Percentiles rank a stretch among this genome's conserved stretches.
These are phyloP conservation scores for Phytophthora ohioensis DNA, from an alignment of 352 stramenopile genomes.

Conservation along the genomic window DNA sequence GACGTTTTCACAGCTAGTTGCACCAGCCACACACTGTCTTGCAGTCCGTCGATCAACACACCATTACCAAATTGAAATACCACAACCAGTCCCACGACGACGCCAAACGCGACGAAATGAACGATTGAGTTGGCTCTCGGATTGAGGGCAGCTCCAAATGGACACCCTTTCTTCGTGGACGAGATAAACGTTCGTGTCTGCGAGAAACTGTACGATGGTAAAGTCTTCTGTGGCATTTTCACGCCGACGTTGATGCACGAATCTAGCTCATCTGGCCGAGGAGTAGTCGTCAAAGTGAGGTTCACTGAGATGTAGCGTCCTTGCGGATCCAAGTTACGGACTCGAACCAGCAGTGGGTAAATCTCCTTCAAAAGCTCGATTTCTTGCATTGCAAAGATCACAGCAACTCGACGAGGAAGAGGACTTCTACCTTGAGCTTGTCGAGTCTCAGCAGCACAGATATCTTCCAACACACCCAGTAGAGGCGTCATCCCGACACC, in stretches of 20 bases:
- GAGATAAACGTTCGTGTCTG: not conserved
- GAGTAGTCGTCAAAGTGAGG: constrained; percentile 39
- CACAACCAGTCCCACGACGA: constrained; percentile 18
- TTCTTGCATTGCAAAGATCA: constrained; percentile 56
- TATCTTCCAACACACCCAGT: constrained; percentile 55
- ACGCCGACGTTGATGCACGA: constrained; percentile 4
- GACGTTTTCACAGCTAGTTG: constrained; percentile 14
- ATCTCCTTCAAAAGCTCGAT: constrained; percentile 52
- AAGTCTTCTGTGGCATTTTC: constrained; percentile 9
- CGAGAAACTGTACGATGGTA: constrained; percentile 6
- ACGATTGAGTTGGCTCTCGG: constrained; percentile 2
- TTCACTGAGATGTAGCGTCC: constrained; percentile 27
- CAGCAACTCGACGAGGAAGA: constrained; percentile 35
- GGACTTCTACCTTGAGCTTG: constrained; percentile 12
- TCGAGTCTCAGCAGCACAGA: constrained; percentile 27
- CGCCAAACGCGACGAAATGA: constrained; percentile 22
- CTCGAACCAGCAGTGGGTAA: constrained; percentile 35
- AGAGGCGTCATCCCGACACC: constrained; percentile 59
- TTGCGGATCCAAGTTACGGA: constrained; percentile 41
- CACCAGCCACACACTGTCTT: constrained; percentile 25
- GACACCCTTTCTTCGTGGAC: constrained; percentile 2
- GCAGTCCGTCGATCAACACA: constrained; percentile 15
- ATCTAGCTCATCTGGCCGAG: constrained; percentile 24
- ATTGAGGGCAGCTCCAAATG: constrained; percentile 8
- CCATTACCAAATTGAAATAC: constrained; percentile 26